Evolutionary conservation across 257 asterid species (phyloP).

Genomic region (Pogostemon cablin): DNA sequence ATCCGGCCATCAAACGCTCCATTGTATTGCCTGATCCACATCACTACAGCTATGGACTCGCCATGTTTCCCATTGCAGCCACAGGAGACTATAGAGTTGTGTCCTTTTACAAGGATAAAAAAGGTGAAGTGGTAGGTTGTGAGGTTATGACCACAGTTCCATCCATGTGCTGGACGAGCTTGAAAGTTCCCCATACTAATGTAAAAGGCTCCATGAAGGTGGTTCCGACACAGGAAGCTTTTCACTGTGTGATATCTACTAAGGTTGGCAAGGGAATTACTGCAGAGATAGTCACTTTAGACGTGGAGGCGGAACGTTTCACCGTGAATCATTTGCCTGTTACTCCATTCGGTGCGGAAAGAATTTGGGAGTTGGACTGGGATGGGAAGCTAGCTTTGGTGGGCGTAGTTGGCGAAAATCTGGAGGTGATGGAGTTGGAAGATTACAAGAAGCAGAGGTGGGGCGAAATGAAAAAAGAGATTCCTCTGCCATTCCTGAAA

Average conservation of each 20-base stretch:
- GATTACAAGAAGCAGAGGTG: slow-evolving; percentile 37
- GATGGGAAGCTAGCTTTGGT: slow-evolving; percentile 37
- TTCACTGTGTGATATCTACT: slow-evolving; percentile 7
- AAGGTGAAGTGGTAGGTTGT: background rate
- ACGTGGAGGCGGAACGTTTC: slow-evolving; percentile 37
- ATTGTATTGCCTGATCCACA: slow-evolving; percentile 41
- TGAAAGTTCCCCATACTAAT: background rate
- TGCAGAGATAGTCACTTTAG: slow-evolving; percentile 33
- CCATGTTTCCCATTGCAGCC: slow-evolving; percentile 18
- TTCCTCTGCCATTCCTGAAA: slow-evolving; percentile 33
- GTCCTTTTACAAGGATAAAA: slow-evolving; percentile 10
- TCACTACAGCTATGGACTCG: background rate
- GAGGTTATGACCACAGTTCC: slow-evolving; percentile 34
- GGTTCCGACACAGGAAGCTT: slow-evolving; percentile 9
- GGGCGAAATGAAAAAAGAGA: slow-evolving; percentile 22
- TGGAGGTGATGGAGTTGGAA: slow-evolving; percentile 36
- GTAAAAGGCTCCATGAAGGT: background rate
- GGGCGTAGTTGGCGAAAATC: background rate
- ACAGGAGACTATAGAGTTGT: slow-evolving; percentile 27
- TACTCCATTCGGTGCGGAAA: background rate
- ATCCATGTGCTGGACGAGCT: slow-evolving; percentile 33
- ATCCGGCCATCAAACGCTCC: slow-evolving; percentile 29
- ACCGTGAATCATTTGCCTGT: background rate
- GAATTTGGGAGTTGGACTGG: slow-evolving; percentile 26
- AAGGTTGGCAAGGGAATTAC: background rate